Conservation (phyloP, 495 filamentous ascomycete genomes). For the Hyaloscypha variabilis region DNA sequence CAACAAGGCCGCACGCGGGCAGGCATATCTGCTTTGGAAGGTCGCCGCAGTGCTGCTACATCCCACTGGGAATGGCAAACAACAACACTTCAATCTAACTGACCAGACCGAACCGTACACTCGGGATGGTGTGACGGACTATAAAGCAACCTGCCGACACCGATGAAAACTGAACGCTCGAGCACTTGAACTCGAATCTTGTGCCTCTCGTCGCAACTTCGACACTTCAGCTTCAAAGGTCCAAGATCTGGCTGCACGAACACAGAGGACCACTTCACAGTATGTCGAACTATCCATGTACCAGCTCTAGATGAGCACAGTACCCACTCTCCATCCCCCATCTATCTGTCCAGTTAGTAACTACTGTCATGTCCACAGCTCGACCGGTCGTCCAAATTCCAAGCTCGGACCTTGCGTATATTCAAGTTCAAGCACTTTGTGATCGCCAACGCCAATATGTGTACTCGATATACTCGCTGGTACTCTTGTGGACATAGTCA, state of each 20-base stretch:
- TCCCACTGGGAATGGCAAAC: slow-evolving; percentile 30
- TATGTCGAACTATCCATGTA: background rate
- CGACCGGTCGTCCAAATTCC: background rate
- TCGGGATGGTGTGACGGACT: slow-evolving; percentile 34
- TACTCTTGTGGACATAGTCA: background rate
- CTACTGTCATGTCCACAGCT: background rate
- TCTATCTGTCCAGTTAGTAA: background rate
- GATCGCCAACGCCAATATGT: background rate
- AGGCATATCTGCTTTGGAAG: slow-evolving; percentile 18
- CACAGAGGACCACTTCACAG: background rate
- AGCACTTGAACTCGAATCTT: background rate
- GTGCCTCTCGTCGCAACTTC: background rate
- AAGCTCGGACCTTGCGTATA: background rate
- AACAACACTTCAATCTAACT: slow-evolving; percentile 28
- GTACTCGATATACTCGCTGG: background rate
- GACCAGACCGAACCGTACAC: slow-evolving; percentile 27
- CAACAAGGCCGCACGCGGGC: slow-evolving; percentile 27
- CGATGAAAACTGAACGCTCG: slow-evolving; percentile 18
- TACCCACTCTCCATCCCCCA: background rate
- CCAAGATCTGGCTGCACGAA: background rate
- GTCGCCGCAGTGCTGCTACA: slow-evolving; percentile 20
- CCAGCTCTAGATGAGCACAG: background rate
- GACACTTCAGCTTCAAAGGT: background rate
- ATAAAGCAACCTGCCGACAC: slow-evolving; percentile 33
- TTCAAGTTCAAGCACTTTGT: background rate